Base-by-base conservation (phyloP, 2,329 filamentous ascomycete genomes). In the Neodidymelliopsis sp. region DNA sequence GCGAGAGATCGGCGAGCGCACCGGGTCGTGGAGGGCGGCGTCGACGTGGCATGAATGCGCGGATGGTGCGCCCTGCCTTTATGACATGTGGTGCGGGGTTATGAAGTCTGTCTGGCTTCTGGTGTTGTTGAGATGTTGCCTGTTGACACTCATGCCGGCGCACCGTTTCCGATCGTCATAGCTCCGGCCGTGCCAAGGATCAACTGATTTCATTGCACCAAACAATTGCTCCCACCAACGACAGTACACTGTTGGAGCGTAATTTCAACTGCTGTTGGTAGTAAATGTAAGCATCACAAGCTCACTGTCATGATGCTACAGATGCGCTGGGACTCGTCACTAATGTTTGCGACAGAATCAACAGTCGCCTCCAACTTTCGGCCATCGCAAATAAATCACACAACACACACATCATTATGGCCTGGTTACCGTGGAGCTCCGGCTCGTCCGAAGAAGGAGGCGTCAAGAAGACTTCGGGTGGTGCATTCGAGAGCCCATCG, bases 401-500 rank as follows among this genome's bases (percentile, higher is more conserved):
- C 13, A 41, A 54, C 44, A 50, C n/a, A 25, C 13, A 11, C 65
- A 30, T 52, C 49, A 67, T 62, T 60, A 85, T 85, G 83, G 81
- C 74, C 61, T 81, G 82, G 73, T 67, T 77, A 57, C 76, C 81
- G 54, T 75, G 76, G 54, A 72, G 71, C 59, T 77, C 77, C 16
- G 71, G 70, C 56, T 75, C 78, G 27, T 52, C 62, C 6, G 66
- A 66, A 9, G 59, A 62, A 18, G 55, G 57, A 13, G 69, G 67
- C 12, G 63, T 69, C 57, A 78, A 62, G 66, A 79, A 56, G 68
- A 80, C 56, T 69, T 75, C 66, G 66, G 79, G 62, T 66, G 84
- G 71, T 31, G 72, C 84, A 55, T 85, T 81, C 62, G 83, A 92
- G 65, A 91, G 92, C 4, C 94, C 94, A n/a, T 89, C 90, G 69